Evolutionary conservation across 2,329 filamentous ascomycete species (phyloP).

Genomic region (Aotearoamyces nothofagi): DNA sequence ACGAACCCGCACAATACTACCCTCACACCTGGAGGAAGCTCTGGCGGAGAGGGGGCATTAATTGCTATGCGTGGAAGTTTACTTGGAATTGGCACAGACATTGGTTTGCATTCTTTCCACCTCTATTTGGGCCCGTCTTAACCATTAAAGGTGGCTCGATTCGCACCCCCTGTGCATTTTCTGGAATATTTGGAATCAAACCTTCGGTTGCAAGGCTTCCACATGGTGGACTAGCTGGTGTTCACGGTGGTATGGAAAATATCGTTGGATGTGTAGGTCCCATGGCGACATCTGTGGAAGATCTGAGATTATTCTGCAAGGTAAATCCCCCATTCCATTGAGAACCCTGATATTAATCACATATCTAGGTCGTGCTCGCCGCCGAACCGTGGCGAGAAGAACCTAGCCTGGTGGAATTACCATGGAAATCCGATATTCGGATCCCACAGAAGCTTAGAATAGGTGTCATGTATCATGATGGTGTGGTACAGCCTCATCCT

Average conservation of each 20-base stretch:
- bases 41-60: constrained; percentile 4
- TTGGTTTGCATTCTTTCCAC: neutral
- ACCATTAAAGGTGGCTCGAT: constrained; percentile 2
- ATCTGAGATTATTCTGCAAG: neutral
- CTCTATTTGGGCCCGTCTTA: constrained; percentile 1
- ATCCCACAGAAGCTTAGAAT: constrained; percentile 30
- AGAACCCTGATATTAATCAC: too few relatives aligned
- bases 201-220: constrained; percentile 1
- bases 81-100: constrained; percentile 23
- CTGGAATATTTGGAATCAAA: constrained; percentile 3
- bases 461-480: constrained; percentile 14
- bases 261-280: constrained; percentile 1
- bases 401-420: constrained; percentile 31
- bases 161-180: constrained; percentile 1
- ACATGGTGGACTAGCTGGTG: neutral
- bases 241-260: constrained; percentile 1
- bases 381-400: constrained; percentile 30
- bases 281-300: neutral
- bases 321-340: too few relatives aligned
- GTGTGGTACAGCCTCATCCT: constrained; percentile 7
- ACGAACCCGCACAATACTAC: constrained; percentile 10
- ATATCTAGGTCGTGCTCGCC: neutral
- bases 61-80: constrained; percentile 12
- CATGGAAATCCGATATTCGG: constrained; percentile 23
- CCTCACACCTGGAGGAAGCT: constrained; percentile 2